These are phyloP conservation scores for Laetiporus sulphureus DNA, from an alignment of 1,284 basidiomycete genomes.

Conservation along the genomic window DNA sequence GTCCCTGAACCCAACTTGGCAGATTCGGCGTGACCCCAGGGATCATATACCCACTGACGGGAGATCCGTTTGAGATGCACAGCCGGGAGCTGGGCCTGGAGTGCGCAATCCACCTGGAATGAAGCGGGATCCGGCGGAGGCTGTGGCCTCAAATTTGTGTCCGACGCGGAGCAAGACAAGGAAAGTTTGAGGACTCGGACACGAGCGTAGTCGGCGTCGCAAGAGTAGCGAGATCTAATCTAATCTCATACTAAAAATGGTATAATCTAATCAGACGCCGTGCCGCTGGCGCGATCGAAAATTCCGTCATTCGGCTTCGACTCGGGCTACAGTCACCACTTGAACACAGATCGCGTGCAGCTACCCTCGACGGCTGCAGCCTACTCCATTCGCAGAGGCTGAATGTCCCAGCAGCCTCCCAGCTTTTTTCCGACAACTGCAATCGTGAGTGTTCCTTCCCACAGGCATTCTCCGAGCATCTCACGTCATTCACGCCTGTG, in stretches of 20 bases:
- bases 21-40: neutral
- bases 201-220: neutral
- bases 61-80: no score
- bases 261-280: no score
- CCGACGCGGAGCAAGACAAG: no score
- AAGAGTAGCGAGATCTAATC: neutral
- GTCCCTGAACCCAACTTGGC: slow-evolving; percentile 7
- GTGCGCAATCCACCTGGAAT: no score
- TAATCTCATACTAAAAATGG: neutral
- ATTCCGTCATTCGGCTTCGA: neutral
- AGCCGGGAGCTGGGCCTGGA: no score
- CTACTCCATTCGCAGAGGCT: slow-evolving; percentile 1
- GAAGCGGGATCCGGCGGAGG: no score
- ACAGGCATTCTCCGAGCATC: neutral
- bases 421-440: slow-evolving; percentile 73
- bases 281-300: no score
- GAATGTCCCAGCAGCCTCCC: slow-evolving; percentile 24
- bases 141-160: no score
- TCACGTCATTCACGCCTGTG: slow-evolving; percentile 7
- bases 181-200: no score
- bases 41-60: no score
- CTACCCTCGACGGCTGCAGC: neutral
- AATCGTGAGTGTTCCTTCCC: slow-evolving; percentile 31
- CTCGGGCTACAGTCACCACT: slow-evolving; percentile 2
- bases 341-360: no score